Evolutionary conservation across 164 flowering plant species (phyloP).

Genomic region (Warburgia ugandensis): DNA sequence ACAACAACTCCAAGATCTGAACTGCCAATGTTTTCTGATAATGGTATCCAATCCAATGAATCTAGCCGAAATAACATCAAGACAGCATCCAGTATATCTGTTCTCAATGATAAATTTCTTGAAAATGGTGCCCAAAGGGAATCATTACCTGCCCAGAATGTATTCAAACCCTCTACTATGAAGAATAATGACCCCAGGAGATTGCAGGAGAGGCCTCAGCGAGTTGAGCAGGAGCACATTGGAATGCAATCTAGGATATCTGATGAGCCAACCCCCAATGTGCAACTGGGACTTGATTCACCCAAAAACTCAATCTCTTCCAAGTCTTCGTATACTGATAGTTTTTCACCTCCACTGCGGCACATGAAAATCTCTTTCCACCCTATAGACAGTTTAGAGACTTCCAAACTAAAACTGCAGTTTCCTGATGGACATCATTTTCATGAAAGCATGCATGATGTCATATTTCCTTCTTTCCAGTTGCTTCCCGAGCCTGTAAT

Average conservation of each 20-base stretch:
- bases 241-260: conserved; percentile 12
- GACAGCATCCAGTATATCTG: conserved; percentile 33
- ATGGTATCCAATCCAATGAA: conserved; percentile 12
- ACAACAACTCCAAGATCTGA: conserved; percentile 18
- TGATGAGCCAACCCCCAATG: conserved; percentile 20
- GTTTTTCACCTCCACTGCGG: conserved; percentile 74
- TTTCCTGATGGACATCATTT: conserved; percentile 45
- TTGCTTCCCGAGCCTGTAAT: conserved; percentile 53
- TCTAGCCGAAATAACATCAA: conserved; percentile 18
- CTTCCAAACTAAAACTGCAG: conserved; percentile 53
- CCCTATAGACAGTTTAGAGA: conserved; percentile 43
- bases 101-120: conserved; percentile 23
- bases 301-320: conserved; percentile 30
- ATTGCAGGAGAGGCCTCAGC: conserved; percentile 10
- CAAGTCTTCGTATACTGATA: background rate
- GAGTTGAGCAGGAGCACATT: conserved; percentile 6
- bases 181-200: conserved; percentile 17
- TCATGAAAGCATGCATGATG: conserved; percentile 35
- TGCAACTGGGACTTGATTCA: conserved; percentile 23
- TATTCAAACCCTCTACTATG: conserved; percentile 18
- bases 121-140: conserved; percentile 39
- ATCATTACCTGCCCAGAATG: conserved; percentile 22
- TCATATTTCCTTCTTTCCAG: conserved; percentile 68
- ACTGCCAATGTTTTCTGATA: conserved; percentile 14
- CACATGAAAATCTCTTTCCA: conserved; percentile 86